phyloP scores from a whole-genome alignment of 768 basidiomycete genomes.

The Cubamyces lactineus region DNA sequence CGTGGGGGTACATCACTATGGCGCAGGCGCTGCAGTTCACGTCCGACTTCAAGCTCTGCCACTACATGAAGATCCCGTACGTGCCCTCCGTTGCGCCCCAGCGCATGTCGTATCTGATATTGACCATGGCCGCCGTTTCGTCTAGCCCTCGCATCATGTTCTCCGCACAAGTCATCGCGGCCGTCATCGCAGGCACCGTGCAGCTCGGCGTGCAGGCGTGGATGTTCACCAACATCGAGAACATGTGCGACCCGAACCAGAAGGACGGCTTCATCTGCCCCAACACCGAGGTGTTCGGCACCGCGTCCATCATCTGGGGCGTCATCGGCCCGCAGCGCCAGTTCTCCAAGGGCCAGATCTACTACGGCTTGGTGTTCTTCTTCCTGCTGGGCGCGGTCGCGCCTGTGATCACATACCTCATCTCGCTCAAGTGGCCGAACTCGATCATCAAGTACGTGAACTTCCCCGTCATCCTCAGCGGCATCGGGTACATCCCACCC shows the following conservation, averaged over 20 bases:
- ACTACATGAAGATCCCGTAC: conserved; percentile 66
- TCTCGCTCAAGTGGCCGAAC: conserved; percentile 64
- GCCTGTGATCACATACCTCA: conserved; percentile 57
- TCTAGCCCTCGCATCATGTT: conserved; percentile 67
- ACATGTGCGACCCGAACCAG: conserved; percentile 59
- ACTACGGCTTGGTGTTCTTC: conserved; percentile 59
- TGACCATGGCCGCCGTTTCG: no score
- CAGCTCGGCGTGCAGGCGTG: conserved; percentile 79
- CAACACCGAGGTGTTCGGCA: conserved; percentile 71
- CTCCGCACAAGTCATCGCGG: conserved; percentile 65
- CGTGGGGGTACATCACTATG: conserved; percentile 76
- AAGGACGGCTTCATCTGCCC: conserved; percentile 73
- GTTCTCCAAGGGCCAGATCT: conserved; percentile 64
- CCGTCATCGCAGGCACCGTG: conserved; percentile 68
- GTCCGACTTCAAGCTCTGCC: conserved; percentile 79
- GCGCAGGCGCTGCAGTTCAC: conserved; percentile 71
- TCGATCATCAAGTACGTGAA: conserved; percentile 63
- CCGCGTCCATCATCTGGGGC: conserved; percentile 74
- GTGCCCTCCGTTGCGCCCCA: background rate
- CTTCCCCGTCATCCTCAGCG: conserved; percentile 63
- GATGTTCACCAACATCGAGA: conserved; percentile 72
- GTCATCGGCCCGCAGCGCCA: conserved; percentile 77
- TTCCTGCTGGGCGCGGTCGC: conserved; percentile 76
- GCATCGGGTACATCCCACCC: conserved; percentile 76
- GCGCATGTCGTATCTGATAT: no score